Percentiles rank a stretch among this genome's conserved stretches.
phyloP scores from a whole-genome alignment of 106 monocot genomes.

The Acanthochlamys bracteata region DNA sequence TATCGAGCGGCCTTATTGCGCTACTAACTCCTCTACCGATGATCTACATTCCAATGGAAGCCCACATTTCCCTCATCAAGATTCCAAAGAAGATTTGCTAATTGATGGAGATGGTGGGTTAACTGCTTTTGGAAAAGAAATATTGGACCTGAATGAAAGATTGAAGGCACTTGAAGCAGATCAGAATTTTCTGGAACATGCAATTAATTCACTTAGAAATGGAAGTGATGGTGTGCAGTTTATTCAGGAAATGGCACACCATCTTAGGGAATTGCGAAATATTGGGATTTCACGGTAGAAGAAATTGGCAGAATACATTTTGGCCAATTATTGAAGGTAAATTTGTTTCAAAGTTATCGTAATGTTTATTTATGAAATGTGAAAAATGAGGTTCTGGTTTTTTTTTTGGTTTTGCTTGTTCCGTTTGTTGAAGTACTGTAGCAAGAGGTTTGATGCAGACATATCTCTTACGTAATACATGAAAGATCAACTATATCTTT shows the following conservation, averaged over 20 bases:
- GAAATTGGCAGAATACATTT: neutral
- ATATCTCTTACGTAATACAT: too few species aligned
- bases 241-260: slow-evolving; percentile 49
- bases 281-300: slow-evolving; percentile 24
- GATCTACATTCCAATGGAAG: slow-evolving; percentile 2
- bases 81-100: neutral
- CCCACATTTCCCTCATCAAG: neutral
- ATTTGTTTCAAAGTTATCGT: neutral
- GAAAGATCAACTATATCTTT: too few species aligned
- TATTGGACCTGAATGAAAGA: slow-evolving; percentile 41
- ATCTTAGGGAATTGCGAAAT: slow-evolving; percentile 48
- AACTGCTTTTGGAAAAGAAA: slow-evolving; percentile 28
- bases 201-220: slow-evolving; percentile 55
- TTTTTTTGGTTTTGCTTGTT: too few species aligned
- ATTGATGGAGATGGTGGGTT: slow-evolving; percentile 15
- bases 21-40: neutral
- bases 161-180: slow-evolving; percentile 64
- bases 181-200: slow-evolving; percentile 62
- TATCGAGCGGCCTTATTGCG: neutral
- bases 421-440: too few species aligned
- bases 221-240: slow-evolving; percentile 50
- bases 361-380: too few species aligned
- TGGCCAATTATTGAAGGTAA: slow-evolving; percentile 1
- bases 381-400: too few species aligned
- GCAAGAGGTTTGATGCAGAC: too few species aligned